phyloP scores from a whole-genome alignment of 768 basidiomycete species.

The Naematelia encephala region DNA sequence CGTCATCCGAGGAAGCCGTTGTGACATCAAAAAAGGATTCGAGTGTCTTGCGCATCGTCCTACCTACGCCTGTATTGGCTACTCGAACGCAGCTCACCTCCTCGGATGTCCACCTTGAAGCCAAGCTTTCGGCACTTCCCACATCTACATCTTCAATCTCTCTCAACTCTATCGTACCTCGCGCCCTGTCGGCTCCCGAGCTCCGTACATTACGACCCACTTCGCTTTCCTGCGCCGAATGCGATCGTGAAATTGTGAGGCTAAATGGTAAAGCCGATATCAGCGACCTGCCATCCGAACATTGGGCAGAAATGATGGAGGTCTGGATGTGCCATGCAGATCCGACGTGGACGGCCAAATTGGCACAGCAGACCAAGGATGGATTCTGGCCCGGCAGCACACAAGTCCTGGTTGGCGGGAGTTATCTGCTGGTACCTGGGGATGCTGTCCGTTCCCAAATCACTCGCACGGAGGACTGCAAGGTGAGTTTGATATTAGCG shows the following conservation, averaged over 20 bases:
- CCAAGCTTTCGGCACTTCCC: constrained; percentile 28
- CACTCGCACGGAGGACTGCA: constrained; percentile 53
- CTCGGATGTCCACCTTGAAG: constrained; percentile 26
- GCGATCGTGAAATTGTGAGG: constrained; percentile 25
- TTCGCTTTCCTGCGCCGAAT: constrained; percentile 30
- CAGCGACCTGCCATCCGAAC: constrained; percentile 81
- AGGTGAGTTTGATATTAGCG: too few relatives aligned
- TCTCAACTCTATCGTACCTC: constrained; percentile 21
- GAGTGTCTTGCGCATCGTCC: constrained; percentile 11
- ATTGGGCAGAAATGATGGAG: constrained; percentile 96
- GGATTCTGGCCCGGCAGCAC: constrained; percentile 75
- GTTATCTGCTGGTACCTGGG: constrained; percentile 76
- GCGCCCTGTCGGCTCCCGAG: constrained; percentile 36
- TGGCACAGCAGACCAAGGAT: constrained; percentile 59
- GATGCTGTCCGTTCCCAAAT: constrained; percentile 55
- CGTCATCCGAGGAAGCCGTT: constrained; percentile 8
- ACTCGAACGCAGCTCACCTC: constrained; percentile 3
- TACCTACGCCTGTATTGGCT: constrained; percentile 22
- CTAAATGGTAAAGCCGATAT: constrained; percentile 1
- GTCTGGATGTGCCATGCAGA: constrained; percentile 98
- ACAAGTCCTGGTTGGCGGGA: constrained; percentile 81
- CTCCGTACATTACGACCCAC: constrained; percentile 20
- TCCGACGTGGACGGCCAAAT: constrained; percentile 71
- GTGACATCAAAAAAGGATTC: constrained; percentile 19
- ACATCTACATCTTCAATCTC: constrained; percentile 11